Base-by-base conservation (phyloP, 1,284 basidiomycete genomes). In the Sporisorium graminicola region DNA sequence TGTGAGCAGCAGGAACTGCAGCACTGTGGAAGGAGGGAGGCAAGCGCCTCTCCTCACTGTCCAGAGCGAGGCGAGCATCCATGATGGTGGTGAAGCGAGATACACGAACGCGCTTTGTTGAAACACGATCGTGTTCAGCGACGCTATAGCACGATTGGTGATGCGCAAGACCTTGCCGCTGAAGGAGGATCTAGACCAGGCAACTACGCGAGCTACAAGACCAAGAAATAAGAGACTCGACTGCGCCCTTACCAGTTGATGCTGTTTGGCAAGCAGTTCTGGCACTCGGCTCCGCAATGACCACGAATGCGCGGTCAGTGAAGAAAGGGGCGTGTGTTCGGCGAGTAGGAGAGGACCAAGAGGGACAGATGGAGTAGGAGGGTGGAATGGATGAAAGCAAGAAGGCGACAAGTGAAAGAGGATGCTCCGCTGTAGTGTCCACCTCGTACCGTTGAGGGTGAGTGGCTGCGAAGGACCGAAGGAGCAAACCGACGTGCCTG, bases 11-110 rank as follows among this genome's bases (percentile, higher is more conserved):
- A 43, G 40, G 14, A 8, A 43, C 40, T 14, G 57, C 16, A 22
- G 47, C n/a, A 7, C 47, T 31, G 49, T 58, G 63, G 31, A 51
- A 59, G 56, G 56, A 47, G 29, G 51, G 16, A 42, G 63, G 57
- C 37, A 53, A 24, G 51, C 56, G 51, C 63, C 57, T 65, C 51
- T 59, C 57, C 33, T 53, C 57, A 37, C 57, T 59, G 35, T 55
- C 44, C 26, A 49, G 22, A 22, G 44, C 46, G 27, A 59, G 43
- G 37, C 44, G 51, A 46, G 52, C 63, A 18, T 65, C 63, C 63
- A 65, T 65, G 57, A 29, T 52, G 44, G 12, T 5, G 20, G 18
- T 7, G 22, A 40, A n/a, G 50, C 42, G 16, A 37, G 33, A 14
- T 27, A n/a, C 20, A 31, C 6, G 22, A 29, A 31, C 27, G 40